Evolutionary conservation across 2,329 filamentous ascomycete species (phyloP).

Genomic region (Chaetomium olivaceum): DNA sequence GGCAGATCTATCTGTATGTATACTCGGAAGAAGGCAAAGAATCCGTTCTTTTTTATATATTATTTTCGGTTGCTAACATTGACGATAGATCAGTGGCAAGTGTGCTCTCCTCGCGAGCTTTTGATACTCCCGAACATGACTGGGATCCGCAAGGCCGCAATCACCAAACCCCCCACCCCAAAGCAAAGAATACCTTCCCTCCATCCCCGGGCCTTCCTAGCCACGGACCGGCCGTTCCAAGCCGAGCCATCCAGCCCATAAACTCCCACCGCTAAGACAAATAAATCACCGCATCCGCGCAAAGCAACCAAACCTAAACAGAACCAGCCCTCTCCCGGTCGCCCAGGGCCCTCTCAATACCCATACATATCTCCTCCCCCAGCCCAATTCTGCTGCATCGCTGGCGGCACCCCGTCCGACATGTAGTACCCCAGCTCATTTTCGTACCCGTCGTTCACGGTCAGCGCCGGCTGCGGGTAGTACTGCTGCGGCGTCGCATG

Average conservation of each 20-base stretch:
- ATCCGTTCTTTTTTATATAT: neutral
- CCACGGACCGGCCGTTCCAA: neutral
- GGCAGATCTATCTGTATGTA: neutral
- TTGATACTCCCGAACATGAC: neutral
- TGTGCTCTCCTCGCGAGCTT: neutral
- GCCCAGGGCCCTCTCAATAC: constrained; percentile 21
- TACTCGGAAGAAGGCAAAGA: neutral
- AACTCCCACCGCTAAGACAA: constrained; percentile 4
- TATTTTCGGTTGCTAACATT: neutral
- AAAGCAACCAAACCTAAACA: neutral
- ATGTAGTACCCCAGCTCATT: constrained; percentile 37
- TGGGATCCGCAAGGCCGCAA: neutral
- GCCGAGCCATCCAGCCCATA: neutral
- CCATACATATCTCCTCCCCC: constrained; percentile 31
- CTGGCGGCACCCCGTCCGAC: constrained; percentile 28
- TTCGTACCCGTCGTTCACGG: constrained; percentile 37
- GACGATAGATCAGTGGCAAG: neutral
- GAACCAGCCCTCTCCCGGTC: neutral
- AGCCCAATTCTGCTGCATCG: constrained; percentile 33
- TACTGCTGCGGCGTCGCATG: constrained; percentile 21
- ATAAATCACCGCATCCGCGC: neutral
- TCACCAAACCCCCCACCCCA: neutral
- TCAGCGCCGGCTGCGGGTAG: constrained; percentile 23
- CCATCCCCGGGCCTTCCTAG: neutral
- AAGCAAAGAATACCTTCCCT: neutral